phyloP scores from a whole-genome alignment of 2,329 filamentous ascomycete genomes.

The Alternaria solani region DNA sequence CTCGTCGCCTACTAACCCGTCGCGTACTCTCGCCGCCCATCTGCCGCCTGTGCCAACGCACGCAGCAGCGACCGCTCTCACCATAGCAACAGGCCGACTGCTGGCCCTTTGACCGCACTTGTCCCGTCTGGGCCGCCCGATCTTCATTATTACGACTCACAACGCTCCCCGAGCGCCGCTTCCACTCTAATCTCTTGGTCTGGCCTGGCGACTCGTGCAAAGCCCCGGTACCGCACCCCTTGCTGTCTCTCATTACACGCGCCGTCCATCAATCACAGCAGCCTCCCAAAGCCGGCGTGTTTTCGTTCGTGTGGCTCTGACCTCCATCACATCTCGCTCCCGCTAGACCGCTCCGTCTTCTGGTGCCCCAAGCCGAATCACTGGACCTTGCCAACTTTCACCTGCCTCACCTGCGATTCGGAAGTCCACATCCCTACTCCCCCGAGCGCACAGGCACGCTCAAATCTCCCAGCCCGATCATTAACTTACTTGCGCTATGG shows the following conservation, averaged over 20 bases:
- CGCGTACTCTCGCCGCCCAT: constrained; percentile 28
- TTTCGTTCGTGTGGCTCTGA: constrained; percentile 29
- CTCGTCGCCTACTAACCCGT: constrained; percentile 20
- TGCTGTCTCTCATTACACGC: constrained; percentile 36
- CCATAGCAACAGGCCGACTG: constrained; percentile 50
- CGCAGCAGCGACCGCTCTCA: constrained; percentile 49
- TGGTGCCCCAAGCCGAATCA: constrained; percentile 20
- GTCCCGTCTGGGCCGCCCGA: constrained; percentile 39
- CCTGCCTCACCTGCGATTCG: constrained; percentile 25
- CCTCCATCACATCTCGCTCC: constrained; percentile 34
- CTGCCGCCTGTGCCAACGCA: constrained; percentile 45
- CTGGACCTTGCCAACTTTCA: constrained; percentile 34
- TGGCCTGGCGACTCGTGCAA: constrained; percentile 50
- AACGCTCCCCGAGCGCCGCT: constrained; percentile 40
- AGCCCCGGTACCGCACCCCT: constrained; percentile 41
- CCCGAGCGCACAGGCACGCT: constrained; percentile 47
- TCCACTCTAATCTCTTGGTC: constrained; percentile 50
- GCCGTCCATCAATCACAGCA: constrained; percentile 42
- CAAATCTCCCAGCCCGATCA: constrained; percentile 48
- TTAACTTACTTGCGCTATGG: constrained; percentile 50
- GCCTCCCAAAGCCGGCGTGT: constrained; percentile 26
- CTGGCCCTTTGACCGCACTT: constrained; percentile 40
- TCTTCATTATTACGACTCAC: constrained; percentile 48
- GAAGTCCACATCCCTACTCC: constrained; percentile 47
- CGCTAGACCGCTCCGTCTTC: constrained; percentile 36